Base-by-base conservation (phyloP, 768 basidiomycete species). In the Lentinula raphanica region DNA sequence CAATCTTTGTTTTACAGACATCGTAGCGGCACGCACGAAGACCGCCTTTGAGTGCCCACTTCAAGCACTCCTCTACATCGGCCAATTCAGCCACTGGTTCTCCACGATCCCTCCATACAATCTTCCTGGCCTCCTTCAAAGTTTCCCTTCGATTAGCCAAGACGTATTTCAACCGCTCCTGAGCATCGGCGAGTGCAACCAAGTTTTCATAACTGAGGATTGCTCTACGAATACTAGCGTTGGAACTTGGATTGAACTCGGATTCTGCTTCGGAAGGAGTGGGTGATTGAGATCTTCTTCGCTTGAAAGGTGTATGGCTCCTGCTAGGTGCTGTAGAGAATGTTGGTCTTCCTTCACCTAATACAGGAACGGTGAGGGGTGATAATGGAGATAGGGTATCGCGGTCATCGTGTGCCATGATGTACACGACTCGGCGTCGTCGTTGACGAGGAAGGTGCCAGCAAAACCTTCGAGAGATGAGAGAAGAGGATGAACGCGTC, bases 151-250 rank as follows among this genome's bases (percentile, higher is more conserved):
- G 84, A 70, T 92, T 92, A 5, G 92, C 92, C 56, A 94, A 77
- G 11, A 88, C 89, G 39, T 57, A 57, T 60, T 72, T 79, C 31
- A 93, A 74, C 2, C 82, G 77, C 60, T 93, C 89, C 67, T 91
- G 87, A 69, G 89, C 84, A 71, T 92, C 92, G 4, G 92, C 92
- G 56, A 94, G 78, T 13, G 88, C 88, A 21, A 92, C 86, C 7
- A 94, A 75, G 66, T 90, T 91, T 67, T 93, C 90, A 63, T 93
- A 93, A 0, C 89, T 92, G 8, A 82, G 79, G 74, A 88, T 84
- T 3, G 86, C 81, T 35, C 76, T 72, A 13, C 66, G 64, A 13
- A 57, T 57, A 38, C 56, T 57, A 15, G 56, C 46, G 6, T 46
- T 46, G 3, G 56, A 57, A 35, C 17, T 28, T 23, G 56, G 45